phyloP scores from a whole-genome alignment of 139 green algal genomes.

The Pleodorina starrii region DNA sequence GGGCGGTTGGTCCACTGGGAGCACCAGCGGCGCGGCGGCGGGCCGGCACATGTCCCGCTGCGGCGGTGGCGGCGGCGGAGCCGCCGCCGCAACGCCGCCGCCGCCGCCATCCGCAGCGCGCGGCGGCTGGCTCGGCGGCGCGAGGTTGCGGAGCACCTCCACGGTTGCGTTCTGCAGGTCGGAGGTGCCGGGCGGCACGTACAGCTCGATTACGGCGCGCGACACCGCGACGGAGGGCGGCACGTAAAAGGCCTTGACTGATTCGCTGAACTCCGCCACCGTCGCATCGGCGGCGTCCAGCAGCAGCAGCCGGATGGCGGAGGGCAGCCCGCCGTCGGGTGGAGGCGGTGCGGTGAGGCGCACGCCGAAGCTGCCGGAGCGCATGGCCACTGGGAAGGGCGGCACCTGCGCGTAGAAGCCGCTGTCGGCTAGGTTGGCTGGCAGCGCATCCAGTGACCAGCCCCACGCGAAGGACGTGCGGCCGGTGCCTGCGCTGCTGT shows the following conservation, averaged over 20 bases:
- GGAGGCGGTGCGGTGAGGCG: not conserved
- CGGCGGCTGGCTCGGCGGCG: not conserved
- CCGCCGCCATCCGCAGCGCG: too few relatives aligned
- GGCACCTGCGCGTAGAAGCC: conserved; percentile 11
- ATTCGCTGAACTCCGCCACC: not conserved
- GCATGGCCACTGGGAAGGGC: not conserved
- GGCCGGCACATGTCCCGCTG: not conserved
- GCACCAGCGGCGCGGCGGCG: not conserved
- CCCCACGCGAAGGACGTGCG: conserved; percentile 8
- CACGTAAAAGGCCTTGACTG: not conserved
- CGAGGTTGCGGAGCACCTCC: not conserved
- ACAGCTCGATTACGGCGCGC: not conserved
- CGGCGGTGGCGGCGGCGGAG: not conserved
- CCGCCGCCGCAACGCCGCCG: not conserved
- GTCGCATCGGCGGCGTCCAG: not conserved
- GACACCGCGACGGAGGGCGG: not conserved
- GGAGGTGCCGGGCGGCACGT: not conserved
- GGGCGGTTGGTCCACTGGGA: not conserved
- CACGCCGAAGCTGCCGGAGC: not conserved
- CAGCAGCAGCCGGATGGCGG: not conserved
- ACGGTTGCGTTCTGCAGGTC: conserved; percentile 4
- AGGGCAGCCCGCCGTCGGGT: not conserved
- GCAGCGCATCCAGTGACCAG: not conserved
- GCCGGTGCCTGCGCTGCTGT: not conserved
- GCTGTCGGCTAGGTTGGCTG: not conserved